Conservation (phyloP, 192 early-diverging fungal species). For the Backusella tuberculispora region DNA sequence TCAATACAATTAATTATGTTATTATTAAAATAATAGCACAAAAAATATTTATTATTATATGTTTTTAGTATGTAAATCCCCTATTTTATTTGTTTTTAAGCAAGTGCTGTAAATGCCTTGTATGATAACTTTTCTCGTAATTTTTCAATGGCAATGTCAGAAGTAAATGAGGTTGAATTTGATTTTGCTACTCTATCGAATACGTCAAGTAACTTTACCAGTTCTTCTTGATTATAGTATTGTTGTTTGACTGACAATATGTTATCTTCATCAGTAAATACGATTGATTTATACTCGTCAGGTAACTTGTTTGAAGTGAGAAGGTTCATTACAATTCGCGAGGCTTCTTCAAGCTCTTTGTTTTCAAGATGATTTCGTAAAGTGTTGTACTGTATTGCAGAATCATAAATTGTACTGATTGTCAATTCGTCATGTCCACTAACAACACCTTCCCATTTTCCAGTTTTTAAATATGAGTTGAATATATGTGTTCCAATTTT, state of each 20-base stretch:
- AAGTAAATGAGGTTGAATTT: neutral
- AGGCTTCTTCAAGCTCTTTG: neutral
- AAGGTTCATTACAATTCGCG: neutral
- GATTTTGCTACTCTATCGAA: neutral
- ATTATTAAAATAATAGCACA: neutral
- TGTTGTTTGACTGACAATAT: neutral
- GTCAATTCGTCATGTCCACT: neutral
- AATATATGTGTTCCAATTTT: neutral
- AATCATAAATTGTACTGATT: slow-evolving; percentile 1
- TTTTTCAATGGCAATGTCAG: neutral
- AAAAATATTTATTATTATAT: neutral
- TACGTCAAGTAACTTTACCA: neutral
- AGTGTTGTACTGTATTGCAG: neutral
- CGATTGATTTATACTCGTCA: neutral
- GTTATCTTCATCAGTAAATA: slow-evolving; percentile 1
- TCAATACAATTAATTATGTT: neutral
- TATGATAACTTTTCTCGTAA: slow-evolving; percentile 11
- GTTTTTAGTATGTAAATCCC: neutral
- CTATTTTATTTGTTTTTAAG: neutral
- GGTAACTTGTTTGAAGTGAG: neutral
- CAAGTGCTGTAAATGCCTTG: neutral
- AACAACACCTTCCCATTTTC: neutral
- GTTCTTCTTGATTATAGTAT: neutral
- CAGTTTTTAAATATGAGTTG: neutral
- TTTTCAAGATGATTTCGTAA: neutral